These are phyloP conservation scores for Phytopythium ostracodes DNA, from an alignment of 352 stramenopile species.

Conservation along the genomic window DNA sequence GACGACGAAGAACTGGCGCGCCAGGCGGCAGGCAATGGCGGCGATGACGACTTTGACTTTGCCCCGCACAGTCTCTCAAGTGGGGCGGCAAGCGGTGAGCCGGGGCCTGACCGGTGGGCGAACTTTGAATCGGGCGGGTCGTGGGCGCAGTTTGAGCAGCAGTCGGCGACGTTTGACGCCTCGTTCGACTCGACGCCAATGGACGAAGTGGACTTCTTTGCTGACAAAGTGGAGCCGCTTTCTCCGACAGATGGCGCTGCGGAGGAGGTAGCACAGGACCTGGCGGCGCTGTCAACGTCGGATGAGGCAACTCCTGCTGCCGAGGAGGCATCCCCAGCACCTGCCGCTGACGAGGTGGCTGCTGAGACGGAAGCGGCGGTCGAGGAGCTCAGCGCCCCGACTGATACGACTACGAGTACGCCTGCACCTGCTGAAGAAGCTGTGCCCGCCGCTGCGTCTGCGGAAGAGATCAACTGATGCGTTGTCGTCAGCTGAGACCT, in stretches of 20 bases:
- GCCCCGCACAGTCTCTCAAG: slow-evolving; percentile 1
- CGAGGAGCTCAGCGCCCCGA: slow-evolving; percentile 3
- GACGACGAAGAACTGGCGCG: slow-evolving; percentile 59
- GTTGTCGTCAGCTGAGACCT: background rate
- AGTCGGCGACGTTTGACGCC: slow-evolving; percentile 38
- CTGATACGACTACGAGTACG: background rate
- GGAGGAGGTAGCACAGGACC: background rate
- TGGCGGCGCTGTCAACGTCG: slow-evolving; percentile 8
- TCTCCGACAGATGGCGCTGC: slow-evolving; percentile 1
- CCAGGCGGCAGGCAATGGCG: slow-evolving; percentile 10
- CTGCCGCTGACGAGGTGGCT: background rate
- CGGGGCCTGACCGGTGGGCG: slow-evolving; percentile 41
- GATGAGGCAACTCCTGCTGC: background rate
- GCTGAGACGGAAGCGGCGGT: slow-evolving; percentile 10
- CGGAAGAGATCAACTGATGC: background rate
- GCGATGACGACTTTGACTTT: background rate
- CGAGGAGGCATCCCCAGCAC: slow-evolving; percentile 5
- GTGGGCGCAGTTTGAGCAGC: slow-evolving; percentile 70
- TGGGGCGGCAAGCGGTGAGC: slow-evolving; percentile 8
- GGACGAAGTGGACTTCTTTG: slow-evolving; percentile 39
- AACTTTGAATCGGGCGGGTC: slow-evolving; percentile 58
- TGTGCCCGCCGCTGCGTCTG: background rate
- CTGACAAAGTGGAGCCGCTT: slow-evolving; percentile 16
- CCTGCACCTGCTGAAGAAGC: background rate
- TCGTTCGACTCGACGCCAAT: slow-evolving; percentile 55